Conservation (phyloP, 345 rosid species). For the Adansonia digitata region DNA sequence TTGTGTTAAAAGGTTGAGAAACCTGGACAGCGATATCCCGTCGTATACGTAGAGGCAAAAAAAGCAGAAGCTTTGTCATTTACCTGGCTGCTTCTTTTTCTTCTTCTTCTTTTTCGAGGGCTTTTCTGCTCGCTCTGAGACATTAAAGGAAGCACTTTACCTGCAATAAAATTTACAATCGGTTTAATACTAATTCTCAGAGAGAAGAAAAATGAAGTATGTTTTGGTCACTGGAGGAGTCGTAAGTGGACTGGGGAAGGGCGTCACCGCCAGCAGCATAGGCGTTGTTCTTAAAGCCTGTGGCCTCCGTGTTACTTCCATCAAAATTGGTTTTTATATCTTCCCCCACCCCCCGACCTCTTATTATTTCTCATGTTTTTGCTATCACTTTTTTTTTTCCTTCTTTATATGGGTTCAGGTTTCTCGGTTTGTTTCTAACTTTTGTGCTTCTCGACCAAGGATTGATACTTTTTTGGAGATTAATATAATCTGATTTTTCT, state of each 20-base stretch:
- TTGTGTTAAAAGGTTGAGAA: no score
- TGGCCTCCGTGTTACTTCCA: slow-evolving; percentile 95
- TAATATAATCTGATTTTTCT: neutral
- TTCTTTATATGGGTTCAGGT: neutral
- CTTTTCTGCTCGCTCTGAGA: slow-evolving; percentile 29
- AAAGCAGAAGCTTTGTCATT: no score
- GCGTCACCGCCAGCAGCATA: slow-evolving; percentile 94
- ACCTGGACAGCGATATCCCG: no score
- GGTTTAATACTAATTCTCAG: neutral
- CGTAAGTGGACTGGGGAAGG: slow-evolving; percentile 97
- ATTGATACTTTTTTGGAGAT: neutral
- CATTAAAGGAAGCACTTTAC: slow-evolving; percentile 41
- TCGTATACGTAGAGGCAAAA: no score
- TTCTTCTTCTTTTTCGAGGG: neutral
- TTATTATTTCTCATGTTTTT: neutral
- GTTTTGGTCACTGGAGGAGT: slow-evolving; percentile 95
- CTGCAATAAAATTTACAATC: slow-evolving; percentile 15
- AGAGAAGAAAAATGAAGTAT: slow-evolving; percentile 60
- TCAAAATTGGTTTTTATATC: slow-evolving; percentile 67
- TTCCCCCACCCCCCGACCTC: neutral
- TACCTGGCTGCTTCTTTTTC: neutral
- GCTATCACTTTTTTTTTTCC: neutral
- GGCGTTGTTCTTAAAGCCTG: slow-evolving; percentile 96
- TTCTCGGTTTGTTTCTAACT: neutral
- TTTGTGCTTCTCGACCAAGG: neutral